Conservation (phyloP, 2,329 filamentous ascomycete species). For the Penicillium crustosum region DNA sequence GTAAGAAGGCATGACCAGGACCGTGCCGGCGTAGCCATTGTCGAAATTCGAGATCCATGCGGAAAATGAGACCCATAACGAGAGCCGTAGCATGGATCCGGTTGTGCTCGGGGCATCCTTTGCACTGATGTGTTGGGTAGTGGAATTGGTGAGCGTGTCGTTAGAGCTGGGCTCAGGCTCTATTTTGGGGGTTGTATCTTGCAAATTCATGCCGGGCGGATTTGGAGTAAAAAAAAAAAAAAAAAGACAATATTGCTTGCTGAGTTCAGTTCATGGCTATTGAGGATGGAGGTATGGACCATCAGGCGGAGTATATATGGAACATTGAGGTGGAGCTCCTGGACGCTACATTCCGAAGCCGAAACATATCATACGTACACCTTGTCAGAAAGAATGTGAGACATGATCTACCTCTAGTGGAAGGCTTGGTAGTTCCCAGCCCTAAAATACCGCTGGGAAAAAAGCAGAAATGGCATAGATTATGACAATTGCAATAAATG, state of each 20-base stretch:
- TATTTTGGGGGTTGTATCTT: neutral
- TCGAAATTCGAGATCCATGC: conserved; percentile 30
- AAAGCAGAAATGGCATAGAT: neutral
- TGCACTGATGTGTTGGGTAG: neutral
- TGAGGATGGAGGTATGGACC: neutral
- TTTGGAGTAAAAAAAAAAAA: neutral
- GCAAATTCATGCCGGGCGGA: neutral
- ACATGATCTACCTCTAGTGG: neutral
- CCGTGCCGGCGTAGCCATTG: conserved; percentile 24
- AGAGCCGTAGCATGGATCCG: conserved; percentile 21
- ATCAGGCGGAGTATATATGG: neutral
- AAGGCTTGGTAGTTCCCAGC: conserved; percentile 10
- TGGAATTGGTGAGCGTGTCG: neutral
- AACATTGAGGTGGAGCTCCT: neutral
- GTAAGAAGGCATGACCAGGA: conserved; percentile 29
- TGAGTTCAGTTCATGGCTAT: neutral
- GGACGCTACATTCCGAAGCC: conserved; percentile 16
- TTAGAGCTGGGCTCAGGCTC: conserved; percentile 6
- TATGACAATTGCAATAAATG: neutral
- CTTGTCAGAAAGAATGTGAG: conserved; percentile 20
- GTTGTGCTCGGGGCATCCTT: conserved; percentile 13
- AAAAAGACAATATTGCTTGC: too few species aligned
- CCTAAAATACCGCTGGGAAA: neutral
- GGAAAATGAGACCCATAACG: conserved; percentile 24
- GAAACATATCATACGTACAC: conserved; percentile 15